Evolutionary conservation across 495 filamentous ascomycete species (phyloP).

Genomic region (Aspergillus affinis): DNA sequence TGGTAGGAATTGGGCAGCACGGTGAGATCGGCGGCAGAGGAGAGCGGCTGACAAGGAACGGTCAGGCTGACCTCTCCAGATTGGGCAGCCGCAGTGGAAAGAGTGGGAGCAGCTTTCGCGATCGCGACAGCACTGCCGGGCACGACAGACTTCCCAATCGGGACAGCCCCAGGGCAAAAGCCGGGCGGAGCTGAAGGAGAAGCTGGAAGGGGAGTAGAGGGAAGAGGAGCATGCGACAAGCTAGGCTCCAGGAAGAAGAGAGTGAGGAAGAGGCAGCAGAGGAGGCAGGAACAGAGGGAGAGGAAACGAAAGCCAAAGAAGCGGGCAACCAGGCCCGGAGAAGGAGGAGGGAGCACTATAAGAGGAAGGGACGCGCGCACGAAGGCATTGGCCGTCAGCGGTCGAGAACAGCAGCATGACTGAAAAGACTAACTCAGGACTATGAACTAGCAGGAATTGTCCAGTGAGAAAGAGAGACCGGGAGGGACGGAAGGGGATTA

Average conservation of each 20-base stretch:
- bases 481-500: slow-evolving; percentile 26
- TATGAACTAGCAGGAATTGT: slow-evolving; percentile 10
- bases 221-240: background rate
- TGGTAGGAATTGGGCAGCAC: slow-evolving; percentile 27
- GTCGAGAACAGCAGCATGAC: slow-evolving; percentile 24
- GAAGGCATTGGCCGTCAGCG: slow-evolving; percentile 22
- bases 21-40: slow-evolving; percentile 18
- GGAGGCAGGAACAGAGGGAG: slow-evolving; percentile 2
- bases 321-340: slow-evolving; percentile 15
- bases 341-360: slow-evolving; percentile 17
- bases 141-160: slow-evolving; percentile 21
- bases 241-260: background rate
- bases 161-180: slow-evolving; percentile 9
- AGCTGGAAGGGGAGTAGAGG: background rate
- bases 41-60: slow-evolving; percentile 2
- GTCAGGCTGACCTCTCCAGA: slow-evolving; percentile 11
- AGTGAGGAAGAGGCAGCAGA: slow-evolving; percentile 8
- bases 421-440: background rate
- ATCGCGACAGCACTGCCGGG: background rate
- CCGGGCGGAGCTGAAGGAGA: slow-evolving; percentile 15
- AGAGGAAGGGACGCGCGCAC: slow-evolving; percentile 23
- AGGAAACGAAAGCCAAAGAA: slow-evolving; percentile 13
- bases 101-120: slow-evolving; percentile 1
- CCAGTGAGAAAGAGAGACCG: slow-evolving; percentile 15
- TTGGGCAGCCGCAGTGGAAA: slow-evolving; percentile 5